These are phyloP conservation scores for Dunaliella sp. DNA, from an alignment of 139 green algal genomes.

Conservation along the genomic window DNA sequence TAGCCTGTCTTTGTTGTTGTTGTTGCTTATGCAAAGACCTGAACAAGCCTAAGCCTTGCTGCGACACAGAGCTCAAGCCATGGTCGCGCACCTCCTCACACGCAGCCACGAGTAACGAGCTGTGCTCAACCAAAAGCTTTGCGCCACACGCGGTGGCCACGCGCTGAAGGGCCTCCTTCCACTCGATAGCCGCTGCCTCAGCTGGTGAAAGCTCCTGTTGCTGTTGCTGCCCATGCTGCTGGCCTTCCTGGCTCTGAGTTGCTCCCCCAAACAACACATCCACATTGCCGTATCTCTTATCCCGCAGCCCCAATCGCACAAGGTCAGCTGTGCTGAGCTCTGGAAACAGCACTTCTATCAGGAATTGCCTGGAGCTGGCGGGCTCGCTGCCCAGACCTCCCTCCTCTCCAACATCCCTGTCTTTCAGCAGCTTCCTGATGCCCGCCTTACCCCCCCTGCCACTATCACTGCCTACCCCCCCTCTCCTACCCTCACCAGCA, in stretches of 20 bases:
- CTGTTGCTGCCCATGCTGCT: not conserved
- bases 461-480: not conserved
- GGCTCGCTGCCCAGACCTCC: too few species aligned
- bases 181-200: conserved; percentile 37
- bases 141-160: conserved; percentile 8
- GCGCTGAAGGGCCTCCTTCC: conserved; percentile 20
- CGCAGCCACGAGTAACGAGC: conserved; percentile 22
- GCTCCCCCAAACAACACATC: too few species aligned
- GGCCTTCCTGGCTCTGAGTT: not conserved
- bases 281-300: too few species aligned
- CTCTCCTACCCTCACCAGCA: not conserved
- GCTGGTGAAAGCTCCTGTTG: conserved; percentile 20
- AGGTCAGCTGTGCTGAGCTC: conserved; percentile 10
- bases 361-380: too few species aligned
- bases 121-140: not conserved
- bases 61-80: too few species aligned
- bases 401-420: too few species aligned
- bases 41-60: too few species aligned
- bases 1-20: too few species aligned
- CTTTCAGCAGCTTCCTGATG: not conserved
- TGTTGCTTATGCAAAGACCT: too few species aligned
- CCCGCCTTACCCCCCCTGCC: not conserved
- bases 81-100: conserved; percentile 32
- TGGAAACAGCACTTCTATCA: conserved; percentile 42
- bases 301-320: not conserved